phyloP scores from a whole-genome alignment of 495 filamentous ascomycete species.

The Penicillium subrubescens region DNA sequence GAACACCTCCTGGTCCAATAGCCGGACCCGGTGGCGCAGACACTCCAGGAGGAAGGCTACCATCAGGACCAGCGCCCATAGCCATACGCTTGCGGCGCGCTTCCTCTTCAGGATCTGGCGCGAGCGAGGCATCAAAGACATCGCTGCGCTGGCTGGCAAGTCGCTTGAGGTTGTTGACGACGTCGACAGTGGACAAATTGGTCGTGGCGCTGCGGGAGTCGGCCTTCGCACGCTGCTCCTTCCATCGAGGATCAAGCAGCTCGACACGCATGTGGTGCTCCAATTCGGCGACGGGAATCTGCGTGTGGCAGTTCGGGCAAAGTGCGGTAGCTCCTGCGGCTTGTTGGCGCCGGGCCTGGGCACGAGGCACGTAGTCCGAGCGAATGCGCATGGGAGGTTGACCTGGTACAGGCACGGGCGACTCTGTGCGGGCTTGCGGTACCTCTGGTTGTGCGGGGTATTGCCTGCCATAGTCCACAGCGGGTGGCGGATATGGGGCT shows the following conservation, averaged over 20 bases:
- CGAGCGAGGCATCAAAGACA: constrained; percentile 70
- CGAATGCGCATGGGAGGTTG: constrained; percentile 83
- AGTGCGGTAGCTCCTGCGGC: constrained; percentile 68
- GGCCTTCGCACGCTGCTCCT: constrained; percentile 87
- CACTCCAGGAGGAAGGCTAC: constrained; percentile 14
- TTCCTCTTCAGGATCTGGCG: constrained; percentile 63
- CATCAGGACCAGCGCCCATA: constrained; percentile 25
- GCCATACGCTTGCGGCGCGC: constrained; percentile 78
- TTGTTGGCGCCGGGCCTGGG: constrained; percentile 66
- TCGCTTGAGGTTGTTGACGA: constrained; percentile 94
- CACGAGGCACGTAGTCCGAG: constrained; percentile 86
- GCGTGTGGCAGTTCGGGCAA: constrained; percentile 93
- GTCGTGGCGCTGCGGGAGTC: constrained; percentile 83
- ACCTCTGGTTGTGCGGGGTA: constrained; percentile 21
- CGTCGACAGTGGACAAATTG: constrained; percentile 83
- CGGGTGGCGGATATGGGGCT: constrained; percentile 41
- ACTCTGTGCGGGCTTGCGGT: constrained; percentile 71
- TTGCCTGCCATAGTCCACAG: constrained; percentile 37
- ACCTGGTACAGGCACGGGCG: constrained; percentile 68
- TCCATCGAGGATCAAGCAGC: constrained; percentile 92
- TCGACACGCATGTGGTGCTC: constrained; percentile 97
- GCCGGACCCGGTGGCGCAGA: constrained; percentile 10
- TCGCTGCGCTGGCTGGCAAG: constrained; percentile 89
- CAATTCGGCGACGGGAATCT: constrained; percentile 82
- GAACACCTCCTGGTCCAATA: constrained; percentile 24